Base-by-base conservation (phyloP, 2,329 filamentous ascomycete species). In the Botrytis fabae region DNA sequence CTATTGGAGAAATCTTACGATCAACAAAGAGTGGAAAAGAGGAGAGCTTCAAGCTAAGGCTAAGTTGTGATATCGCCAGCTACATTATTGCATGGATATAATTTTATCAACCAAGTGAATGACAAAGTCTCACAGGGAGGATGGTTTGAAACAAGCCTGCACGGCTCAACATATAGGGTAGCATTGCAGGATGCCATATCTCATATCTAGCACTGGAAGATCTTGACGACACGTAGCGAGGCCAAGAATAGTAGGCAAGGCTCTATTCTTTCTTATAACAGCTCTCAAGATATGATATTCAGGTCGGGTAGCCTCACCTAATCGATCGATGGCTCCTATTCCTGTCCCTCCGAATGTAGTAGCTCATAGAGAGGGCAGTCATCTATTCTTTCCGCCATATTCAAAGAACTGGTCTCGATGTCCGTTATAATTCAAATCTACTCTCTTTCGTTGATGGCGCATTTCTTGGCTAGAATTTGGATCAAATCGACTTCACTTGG, bases 21-120 rank as follows among this genome's bases (percentile, higher is more conserved):
- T 91, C 77, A 93, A 93, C 82, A 87, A 85, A 81, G 84, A 85
- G 74, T 97, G 94, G 94, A 88, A 90, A 76, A 85, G 85, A 76
- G 84, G 86, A 82, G 85, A 88, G 81, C 80, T 82, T 78, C 85
- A 84, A 78, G 85, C 88, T 77, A 91, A 89, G 83, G 86, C 88
- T 42, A 90, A 86, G 81, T 80, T 91, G 71, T 90, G 66, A 79
- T 35, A 38, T 42, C 32, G 20, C 38, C 35, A 42, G n/a, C 48
- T 22, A 10, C 16, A 59, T 44, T 57, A 20, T 28, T n/a, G 18
- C n/a, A 59, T n/a, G 32, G 61, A n/a, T 32, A 42, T 32, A 38
- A 22, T 48, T n/a, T 35, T 38, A 32, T 32, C 12, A 18, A 44
- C n/a, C 20, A 14, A 44, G 18, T 6, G 5, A 40, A 44, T 44